Evolutionary conservation across 2,329 filamentous ascomycete genomes (phyloP).

Genomic region (Stromatinia cepivora): DNA sequence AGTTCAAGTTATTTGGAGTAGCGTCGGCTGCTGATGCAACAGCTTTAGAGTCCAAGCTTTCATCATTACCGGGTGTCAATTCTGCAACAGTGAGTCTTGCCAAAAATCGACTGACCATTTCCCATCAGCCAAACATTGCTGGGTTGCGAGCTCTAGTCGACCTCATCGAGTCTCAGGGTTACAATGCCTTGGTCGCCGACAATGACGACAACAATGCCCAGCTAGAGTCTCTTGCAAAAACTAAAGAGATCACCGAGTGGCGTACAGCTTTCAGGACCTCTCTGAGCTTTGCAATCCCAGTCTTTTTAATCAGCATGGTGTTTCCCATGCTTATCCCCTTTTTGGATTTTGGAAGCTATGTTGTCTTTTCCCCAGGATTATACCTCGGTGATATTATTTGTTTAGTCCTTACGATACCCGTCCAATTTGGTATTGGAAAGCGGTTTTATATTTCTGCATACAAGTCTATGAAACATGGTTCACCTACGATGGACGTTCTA

Average conservation of each 20-base stretch:
- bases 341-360: constrained; percentile 73
- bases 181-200: constrained; percentile 87
- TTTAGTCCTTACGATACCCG: constrained; percentile 79
- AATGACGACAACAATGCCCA: constrained; percentile 96
- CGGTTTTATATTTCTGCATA: constrained; percentile 93
- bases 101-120: constrained; percentile 72
- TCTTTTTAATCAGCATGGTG: constrained; percentile 91
- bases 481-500: constrained; percentile 96
- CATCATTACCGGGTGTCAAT: constrained; percentile 66
- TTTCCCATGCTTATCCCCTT: constrained; percentile 79
- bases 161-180: constrained; percentile 75
- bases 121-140: constrained; percentile 68
- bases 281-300: constrained; percentile 78
- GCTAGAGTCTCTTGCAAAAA: constrained; percentile 92
- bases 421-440: constrained; percentile 94
- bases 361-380: constrained; percentile 68
- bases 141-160: constrained; percentile 84
- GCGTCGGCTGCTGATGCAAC: constrained; percentile 70
- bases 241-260: constrained; percentile 95
- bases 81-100: constrained; percentile 72
- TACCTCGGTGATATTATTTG: constrained; percentile 88
- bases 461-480: constrained; percentile 85
- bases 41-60: constrained; percentile 68
- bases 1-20: constrained; percentile 83
- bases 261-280: constrained; percentile 76